Conservation (phyloP, 495 filamentous ascomycete species). For the Penicillium flavigenum region DNA sequence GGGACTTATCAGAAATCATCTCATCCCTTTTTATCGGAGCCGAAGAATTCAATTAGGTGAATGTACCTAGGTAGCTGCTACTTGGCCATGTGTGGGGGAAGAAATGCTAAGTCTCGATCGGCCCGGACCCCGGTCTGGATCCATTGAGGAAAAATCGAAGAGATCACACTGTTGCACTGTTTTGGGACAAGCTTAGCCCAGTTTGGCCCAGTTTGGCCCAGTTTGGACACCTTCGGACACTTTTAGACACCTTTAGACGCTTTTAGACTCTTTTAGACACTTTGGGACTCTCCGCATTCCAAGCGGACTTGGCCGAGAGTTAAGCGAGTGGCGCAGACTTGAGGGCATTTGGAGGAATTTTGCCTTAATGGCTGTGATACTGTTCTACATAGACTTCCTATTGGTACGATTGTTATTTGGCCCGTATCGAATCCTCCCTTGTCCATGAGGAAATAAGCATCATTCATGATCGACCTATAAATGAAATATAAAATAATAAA, state of each 20-base stretch:
- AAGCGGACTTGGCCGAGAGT: slow-evolving; percentile 33
- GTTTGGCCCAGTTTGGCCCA: no score
- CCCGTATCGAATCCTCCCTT: background rate
- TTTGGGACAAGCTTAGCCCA: no score
- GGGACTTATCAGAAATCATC: background rate
- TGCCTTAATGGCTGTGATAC: background rate
- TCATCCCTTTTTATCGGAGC: slow-evolving; percentile 14
- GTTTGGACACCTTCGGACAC: no score
- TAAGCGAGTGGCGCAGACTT: slow-evolving; percentile 36
- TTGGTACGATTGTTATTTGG: background rate
- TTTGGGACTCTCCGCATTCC: slow-evolving; percentile 11
- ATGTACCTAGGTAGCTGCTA: background rate
- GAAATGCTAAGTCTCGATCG: slow-evolving; percentile 15
- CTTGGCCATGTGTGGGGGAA: background rate
- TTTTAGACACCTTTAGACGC: background rate
- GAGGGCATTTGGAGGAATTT: slow-evolving; percentile 1
- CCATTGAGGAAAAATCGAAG: slow-evolving; percentile 1
- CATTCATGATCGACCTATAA: background rate
- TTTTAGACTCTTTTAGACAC: no score
- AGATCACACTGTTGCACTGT: background rate
- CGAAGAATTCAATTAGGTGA: slow-evolving; percentile 16
- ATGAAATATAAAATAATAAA: background rate
- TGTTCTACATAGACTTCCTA: background rate
- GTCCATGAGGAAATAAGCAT: background rate
- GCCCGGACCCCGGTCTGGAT: slow-evolving; percentile 26